Evolutionary conservation across 2,329 filamentous ascomycete species (phyloP), one percentile per base, ranked within the genome.

Genomic region (Fusarium sublunatum): DNA sequence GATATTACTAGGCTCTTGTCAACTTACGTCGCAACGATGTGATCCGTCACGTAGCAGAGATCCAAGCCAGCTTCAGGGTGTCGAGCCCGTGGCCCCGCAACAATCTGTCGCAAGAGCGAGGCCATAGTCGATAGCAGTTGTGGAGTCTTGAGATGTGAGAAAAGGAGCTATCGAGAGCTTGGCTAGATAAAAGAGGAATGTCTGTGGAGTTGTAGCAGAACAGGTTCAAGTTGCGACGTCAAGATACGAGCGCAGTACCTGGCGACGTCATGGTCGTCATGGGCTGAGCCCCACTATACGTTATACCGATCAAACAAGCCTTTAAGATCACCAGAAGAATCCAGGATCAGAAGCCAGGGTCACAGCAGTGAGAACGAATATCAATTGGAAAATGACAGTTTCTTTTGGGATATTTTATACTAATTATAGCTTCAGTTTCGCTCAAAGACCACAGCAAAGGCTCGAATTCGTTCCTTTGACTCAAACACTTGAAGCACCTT

Each of bases 21-120:
- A 4, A 72, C 82, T 55, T 74, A 87, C 82, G 85, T 88, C 13
- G 82, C 86, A 55, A 88, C 85, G 63, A 89, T 91, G 71, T 91
- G 87, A 71, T 93, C 88, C 0, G 93, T 96, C 32, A 98, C 93
- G 77, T 99, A 99, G 82, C 94, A 98, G 40, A 99, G 85, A 75
- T 99, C 95, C 25, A 99, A 84, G 6, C 91, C 91, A 7, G 94
- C 90, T 80, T 97, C 94, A 28, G 91, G 85, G 74, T 98, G 93
- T 70, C 89, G 87, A 58, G 89, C 83, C 66, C 95, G 88, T 11
- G 95, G 94, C 9, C 93, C 90, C 40, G 95, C 93, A 61, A 98
- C 92, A 64, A 98, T 91, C 75, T 96, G 92, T 70, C 94, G 91
- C 67, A 98, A 85, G 61, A 98, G 79, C 22, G 89, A 92, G 51